Conservation (phyloP, 805 yeast species). For the Metschnikowia koreensis region DNA sequence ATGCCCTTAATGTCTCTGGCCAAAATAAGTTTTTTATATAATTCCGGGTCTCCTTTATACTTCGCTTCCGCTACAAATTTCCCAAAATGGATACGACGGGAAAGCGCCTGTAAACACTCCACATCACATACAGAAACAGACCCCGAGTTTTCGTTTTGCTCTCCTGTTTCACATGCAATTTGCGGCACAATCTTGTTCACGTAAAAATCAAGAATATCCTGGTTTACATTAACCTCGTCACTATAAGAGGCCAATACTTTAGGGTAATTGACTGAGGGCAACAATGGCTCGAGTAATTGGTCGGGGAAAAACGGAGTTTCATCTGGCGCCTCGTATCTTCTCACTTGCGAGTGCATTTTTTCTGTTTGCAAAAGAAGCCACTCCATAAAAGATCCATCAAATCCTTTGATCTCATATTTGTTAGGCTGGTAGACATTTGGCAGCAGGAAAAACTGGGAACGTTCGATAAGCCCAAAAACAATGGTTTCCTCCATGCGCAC, state of each 20-base stretch:
- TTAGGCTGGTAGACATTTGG: slow-evolving; percentile 68
- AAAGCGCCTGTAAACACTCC: slow-evolving; percentile 80
- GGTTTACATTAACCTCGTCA: slow-evolving; percentile 72
- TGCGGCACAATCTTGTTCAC: slow-evolving; percentile 72
- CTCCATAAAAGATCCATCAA: slow-evolving; percentile 80
- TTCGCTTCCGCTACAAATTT: slow-evolving; percentile 97
- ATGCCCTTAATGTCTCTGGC: slow-evolving; percentile 69
- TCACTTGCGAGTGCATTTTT: slow-evolving; percentile 59
- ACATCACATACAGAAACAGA: slow-evolving; percentile 83
- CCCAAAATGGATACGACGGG: slow-evolving; percentile 94
- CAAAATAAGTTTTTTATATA: slow-evolving; percentile 62
- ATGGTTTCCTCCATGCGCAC: slow-evolving; percentile 96
- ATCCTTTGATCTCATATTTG: slow-evolving; percentile 59
- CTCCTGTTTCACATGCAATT: slow-evolving; percentile 63
- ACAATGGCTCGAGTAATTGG: slow-evolving; percentile 59
- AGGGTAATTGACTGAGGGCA: slow-evolving; percentile 82
- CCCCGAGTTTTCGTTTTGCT: slow-evolving; percentile 84
- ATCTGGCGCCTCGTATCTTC: slow-evolving; percentile 93
- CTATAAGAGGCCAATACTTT: slow-evolving; percentile 71
- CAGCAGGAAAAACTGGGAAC: slow-evolving; percentile 81
- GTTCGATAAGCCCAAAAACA: slow-evolving; percentile 85
- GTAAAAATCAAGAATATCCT: slow-evolving; percentile 64
- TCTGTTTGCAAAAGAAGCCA: slow-evolving; percentile 82
- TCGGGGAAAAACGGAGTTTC: slow-evolving; percentile 86
- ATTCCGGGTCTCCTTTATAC: slow-evolving; percentile 63